A percentile compares a stretch with the other conserved stretches of the same genome.
Evolutionary conservation across 345 rosid genomes (phyloP).

Genomic region (Laguncularia racemosa): DNA sequence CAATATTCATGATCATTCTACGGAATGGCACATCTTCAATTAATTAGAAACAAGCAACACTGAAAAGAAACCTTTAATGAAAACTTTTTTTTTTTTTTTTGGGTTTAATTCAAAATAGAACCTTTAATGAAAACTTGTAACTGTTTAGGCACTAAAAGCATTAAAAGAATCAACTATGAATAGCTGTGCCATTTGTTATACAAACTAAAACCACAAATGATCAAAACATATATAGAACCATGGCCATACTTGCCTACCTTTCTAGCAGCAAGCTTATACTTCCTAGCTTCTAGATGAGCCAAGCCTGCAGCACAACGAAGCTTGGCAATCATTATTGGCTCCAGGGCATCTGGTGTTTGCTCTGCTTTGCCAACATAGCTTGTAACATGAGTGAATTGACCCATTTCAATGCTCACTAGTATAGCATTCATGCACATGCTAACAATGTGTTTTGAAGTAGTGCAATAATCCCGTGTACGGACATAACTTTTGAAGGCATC

Average conservation of each 20-base stretch:
- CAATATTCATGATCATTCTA: no score
- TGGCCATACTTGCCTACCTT: slow-evolving; percentile 36
- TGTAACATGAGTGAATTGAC: slow-evolving; percentile 87
- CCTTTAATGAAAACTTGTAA: no score
- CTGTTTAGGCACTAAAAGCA: no score
- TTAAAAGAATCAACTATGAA: no score
- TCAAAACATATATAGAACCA: not conserved
- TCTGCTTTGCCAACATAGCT: slow-evolving; percentile 94
- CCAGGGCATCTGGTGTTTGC: slow-evolving; percentile 73
- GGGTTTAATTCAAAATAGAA: no score
- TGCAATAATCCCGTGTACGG: slow-evolving; percentile 95
- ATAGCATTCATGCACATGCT: slow-evolving; percentile 96
- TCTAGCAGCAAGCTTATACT: slow-evolving; percentile 97
- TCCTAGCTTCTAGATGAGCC: slow-evolving; percentile 80
- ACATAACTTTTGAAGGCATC: slow-evolving; percentile 89
- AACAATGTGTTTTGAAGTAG: slow-evolving; percentile 83
- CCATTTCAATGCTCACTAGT: slow-evolving; percentile 96
- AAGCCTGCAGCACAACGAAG: slow-evolving; percentile 88
- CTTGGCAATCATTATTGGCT: slow-evolving; percentile 53
- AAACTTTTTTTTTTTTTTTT: no score
- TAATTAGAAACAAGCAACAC: no score
- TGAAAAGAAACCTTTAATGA: no score
- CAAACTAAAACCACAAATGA: not conserved
- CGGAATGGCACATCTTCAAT: no score
- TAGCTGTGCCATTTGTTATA: no score